Percentiles rank a stretch among this genome's conserved stretches.
These are phyloP conservation scores for Phlegmacium glaucopus DNA, from an alignment of 768 basidiomycete species.

Conservation along the genomic window DNA sequence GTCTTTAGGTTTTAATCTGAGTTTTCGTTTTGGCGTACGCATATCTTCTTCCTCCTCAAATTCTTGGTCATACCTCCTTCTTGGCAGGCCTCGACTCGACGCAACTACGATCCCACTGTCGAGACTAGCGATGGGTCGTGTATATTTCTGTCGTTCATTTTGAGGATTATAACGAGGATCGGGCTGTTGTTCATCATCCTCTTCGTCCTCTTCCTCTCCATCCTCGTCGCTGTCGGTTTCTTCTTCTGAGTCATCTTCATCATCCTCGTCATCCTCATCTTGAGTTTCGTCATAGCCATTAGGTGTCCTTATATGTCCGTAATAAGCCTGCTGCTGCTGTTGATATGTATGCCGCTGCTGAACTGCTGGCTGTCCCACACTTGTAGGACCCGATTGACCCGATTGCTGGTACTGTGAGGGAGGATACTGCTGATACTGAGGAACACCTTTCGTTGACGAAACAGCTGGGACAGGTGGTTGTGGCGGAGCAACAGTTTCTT, in stretches of 20 bases:
- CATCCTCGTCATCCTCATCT: conserved; percentile 7
- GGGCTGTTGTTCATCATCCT: conserved; percentile 13
- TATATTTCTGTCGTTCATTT: not conserved
- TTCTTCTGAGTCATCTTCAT: conserved; percentile 13
- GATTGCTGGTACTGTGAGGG: conserved; percentile 7
- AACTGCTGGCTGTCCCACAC: not conserved
- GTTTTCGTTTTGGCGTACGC: too few relatives aligned
- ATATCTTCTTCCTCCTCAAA: not conserved
- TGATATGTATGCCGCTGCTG: not conserved
- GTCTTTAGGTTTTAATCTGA: not conserved
- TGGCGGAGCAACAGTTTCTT: not conserved
- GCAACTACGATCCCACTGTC: too few relatives aligned
- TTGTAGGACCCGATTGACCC: not conserved
- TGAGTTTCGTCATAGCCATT: conserved; percentile 4
- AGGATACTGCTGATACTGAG: conserved; percentile 5
- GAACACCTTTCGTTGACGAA: not conserved
- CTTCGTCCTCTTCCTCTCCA: conserved; percentile 19
- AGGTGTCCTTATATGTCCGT: not conserved
- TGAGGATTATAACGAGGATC: conserved; percentile 9
- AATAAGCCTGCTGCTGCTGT: not conserved
- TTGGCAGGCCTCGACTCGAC: too few relatives aligned
- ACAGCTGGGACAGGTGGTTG: not conserved
- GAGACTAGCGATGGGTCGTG: too few relatives aligned
- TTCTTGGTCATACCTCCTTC: too few relatives aligned
- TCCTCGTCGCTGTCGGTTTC: conserved; percentile 20